Conservation (phyloP, 2,329 filamentous ascomycete genomes). For the Stemphylium vesicarium region DNA sequence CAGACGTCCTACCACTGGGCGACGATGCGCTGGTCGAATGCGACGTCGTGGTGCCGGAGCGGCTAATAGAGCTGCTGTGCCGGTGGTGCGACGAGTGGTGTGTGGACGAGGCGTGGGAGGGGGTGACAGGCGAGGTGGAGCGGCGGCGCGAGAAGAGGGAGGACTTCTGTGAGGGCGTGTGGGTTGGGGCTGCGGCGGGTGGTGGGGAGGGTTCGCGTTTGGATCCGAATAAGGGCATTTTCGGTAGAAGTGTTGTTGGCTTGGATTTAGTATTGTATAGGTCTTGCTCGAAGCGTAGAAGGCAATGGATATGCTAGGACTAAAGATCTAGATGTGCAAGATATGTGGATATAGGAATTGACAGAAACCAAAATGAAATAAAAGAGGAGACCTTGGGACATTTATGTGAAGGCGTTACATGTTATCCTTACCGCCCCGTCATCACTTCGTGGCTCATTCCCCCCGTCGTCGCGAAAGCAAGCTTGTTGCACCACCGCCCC, state of each 20-base stretch:
- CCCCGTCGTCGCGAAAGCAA: neutral
- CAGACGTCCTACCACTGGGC: slow-evolving; percentile 30
- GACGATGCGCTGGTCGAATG: slow-evolving; percentile 22
- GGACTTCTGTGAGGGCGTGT: slow-evolving; percentile 16
- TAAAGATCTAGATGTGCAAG: neutral
- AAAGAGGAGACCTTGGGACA: neutral
- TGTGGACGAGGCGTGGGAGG: slow-evolving; percentile 9
- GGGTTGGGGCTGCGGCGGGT: slow-evolving; percentile 32
- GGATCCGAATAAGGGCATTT: slow-evolving; percentile 47
- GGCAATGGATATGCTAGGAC: no score
- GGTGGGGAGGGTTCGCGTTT: slow-evolving; percentile 35
- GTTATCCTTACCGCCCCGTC: neutral
- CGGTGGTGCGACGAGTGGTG: slow-evolving; percentile 9
- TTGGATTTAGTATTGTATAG: neutral
- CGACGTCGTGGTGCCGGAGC: slow-evolving; percentile 20
- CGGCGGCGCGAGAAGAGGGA: slow-evolving; percentile 49
- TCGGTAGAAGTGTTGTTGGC: neutral
- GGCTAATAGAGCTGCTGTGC: slow-evolving; percentile 24
- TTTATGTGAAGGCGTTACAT: neutral
- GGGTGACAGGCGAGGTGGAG: slow-evolving; percentile 33
- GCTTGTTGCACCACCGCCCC: no score
- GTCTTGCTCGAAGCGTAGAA: no score
- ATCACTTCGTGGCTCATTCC: neutral
- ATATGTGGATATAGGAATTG: neutral
- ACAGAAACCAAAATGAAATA: neutral